Evolutionary conservation across 2,329 filamentous ascomycete genomes (phyloP), one percentile per base, ranked within the genome.

Genomic region (Aspergillus costaricaensis): DNA sequence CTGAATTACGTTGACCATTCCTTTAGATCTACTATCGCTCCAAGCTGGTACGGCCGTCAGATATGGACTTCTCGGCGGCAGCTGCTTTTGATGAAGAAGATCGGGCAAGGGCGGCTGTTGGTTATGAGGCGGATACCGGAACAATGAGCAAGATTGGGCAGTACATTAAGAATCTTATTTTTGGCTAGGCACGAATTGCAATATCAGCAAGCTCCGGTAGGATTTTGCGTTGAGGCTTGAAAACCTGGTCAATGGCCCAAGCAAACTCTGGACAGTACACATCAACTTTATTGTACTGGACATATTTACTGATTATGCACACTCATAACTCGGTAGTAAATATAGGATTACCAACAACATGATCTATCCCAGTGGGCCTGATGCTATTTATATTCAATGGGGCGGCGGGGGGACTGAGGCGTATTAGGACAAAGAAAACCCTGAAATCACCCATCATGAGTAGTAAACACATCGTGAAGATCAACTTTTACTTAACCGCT

Each of bases 71-170:
- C 21, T 62, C 61, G 10, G 58, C 62, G 25, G 67, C 68, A 9
- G 32, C 55, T n/a, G 65, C 62, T 15, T 70, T 70, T 32, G 67
- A 70, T 36, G 67, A 70, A 43, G 63, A 68, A 39, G 68, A 70
- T 38, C 58, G 64, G 9, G 38, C 25, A 5, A 50, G 38, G 12
- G 51, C 39, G 27, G 41, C 39, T 10, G 53, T 55, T 30, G 53
- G 53, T 17, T 55, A 55, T n/a, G 53, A 55, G 39, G 15, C 15
- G 21, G 5, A 32, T 4, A 30, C 21, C 15, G 4, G 14, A 8
- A 27, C 17, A 55, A 41, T 10, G 23, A 32, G 14, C 5, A 44
- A 27, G 27, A 55, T 55, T 21, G 30, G 41, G 15, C 53, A 55
- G 27, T 39, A 14, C 7, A 47, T 55, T 6, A 55, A 55, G 41